Base-by-base conservation (phyloP, 1,139 yeast species). In the Debaryomyces fabryi region DNA sequence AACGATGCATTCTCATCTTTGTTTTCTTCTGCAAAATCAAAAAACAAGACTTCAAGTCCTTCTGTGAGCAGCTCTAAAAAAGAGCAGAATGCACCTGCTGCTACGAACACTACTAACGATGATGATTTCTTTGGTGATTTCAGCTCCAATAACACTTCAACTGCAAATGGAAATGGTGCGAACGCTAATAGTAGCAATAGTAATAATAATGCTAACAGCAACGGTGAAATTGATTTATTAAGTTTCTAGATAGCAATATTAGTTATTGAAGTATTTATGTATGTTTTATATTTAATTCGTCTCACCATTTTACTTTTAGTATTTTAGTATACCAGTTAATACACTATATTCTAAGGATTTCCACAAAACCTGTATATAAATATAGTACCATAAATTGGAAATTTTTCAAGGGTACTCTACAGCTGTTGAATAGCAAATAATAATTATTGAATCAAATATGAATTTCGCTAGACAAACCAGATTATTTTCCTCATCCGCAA, bases 1-100 rank as follows among this genome's bases (percentile, higher is more conserved):
- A 76, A 72, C 52, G 96, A 89, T 67, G 95, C 95, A 0, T 91
- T 91, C 67, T 88, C 96, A 32, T 85, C 90, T 16, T 74, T 91
- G 56, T 88, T 93, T 73, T 76, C 85, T 15, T 69, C 85, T 16
- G 96, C 96, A 8, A 83, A 86, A 60, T 67, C 85, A 23, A 74
- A 72, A 52, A 53, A 65, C 12, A 53, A 60, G 39, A 49, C 60
- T 15, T 48, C 59, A 15, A 42, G 59, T 6, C 33, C 55, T 4
- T 24, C 52, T 15, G 35, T 35, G 7, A 35, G 51, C 13, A 45
- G 53, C 23, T 25, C 51, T 16, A 41, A 46, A 41, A 43, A 42
- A 35, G 39, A 39, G n/a, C 39, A 42, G 25, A 30, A n/a, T 3
- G 25, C 43, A 15, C 39, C 50, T 20, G 39, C 52, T 13, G 38